phyloP scores from a whole-genome alignment of 2,329 filamentous ascomycete genomes.

The Huntiella abstrusa region DNA sequence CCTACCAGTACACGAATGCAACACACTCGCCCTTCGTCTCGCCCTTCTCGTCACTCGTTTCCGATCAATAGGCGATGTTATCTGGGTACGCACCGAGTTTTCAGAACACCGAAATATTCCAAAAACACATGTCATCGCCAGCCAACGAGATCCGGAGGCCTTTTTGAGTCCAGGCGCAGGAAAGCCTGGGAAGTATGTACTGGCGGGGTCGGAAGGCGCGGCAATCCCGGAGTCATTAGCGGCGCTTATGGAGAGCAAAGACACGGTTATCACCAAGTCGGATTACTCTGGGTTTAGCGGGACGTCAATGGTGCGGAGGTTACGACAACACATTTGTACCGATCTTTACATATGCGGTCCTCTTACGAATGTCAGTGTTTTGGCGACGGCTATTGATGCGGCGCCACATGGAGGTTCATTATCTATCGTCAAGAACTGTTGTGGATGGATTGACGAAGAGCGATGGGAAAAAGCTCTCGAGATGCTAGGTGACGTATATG shows the following conservation, averaged over 20 bases:
- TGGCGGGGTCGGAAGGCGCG: constrained; percentile 28
- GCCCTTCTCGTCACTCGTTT: constrained; percentile 51
- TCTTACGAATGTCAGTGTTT: constrained; percentile 71
- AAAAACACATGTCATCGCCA: constrained; percentile 1
- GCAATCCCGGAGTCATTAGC: constrained; percentile 26
- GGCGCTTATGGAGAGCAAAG: constrained; percentile 26
- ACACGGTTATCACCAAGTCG: constrained; percentile 44
- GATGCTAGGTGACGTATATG: constrained; percentile 55
- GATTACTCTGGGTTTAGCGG: constrained; percentile 77
- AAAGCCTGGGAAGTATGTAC: constrained; percentile 14
- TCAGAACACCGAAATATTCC: constrained; percentile 30
- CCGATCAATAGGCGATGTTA: constrained; percentile 49
- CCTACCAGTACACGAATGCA: constrained; percentile 43
- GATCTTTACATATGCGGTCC: constrained; percentile 80
- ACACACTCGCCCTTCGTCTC: constrained; percentile 49
- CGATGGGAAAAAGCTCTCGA: constrained; percentile 54
- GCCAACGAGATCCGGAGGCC: constrained; percentile 22
- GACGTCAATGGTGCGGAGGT: constrained; percentile 51
- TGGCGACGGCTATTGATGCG: constrained; percentile 80
- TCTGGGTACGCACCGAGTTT: constrained; percentile 72
- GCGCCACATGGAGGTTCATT: constrained; percentile 76
- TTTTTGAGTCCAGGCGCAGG: constrained; percentile 23
- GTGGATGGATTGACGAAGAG: constrained; percentile 54
- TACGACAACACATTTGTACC: constrained; percentile 74
- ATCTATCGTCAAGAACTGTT: constrained; percentile 72